Evolutionary conservation across 306 rosid species (phyloP), one percentile per base, ranked within the genome.

Genomic region (Quercus ilex): DNA sequence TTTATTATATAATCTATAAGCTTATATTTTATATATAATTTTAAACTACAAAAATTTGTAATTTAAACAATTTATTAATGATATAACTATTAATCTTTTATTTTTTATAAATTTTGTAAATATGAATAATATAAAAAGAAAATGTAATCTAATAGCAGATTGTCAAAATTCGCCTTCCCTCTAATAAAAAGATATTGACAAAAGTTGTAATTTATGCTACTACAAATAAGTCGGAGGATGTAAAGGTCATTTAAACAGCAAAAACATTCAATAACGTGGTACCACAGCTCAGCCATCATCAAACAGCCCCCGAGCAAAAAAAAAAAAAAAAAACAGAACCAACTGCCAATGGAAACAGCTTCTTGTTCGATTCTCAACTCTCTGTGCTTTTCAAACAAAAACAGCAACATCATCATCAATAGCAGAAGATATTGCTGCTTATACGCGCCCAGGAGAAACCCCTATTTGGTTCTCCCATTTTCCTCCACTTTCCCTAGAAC

Each of bases 311-410:
- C 17, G 4, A 12, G 15, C 53, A 0, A 12, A 49, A 12, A 38
- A 5, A 35, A 35, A 35, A 43, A 10, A 35, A 35, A 38, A 38
- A 38, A 41, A 41, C 46, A 41, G 33, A 38, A 7, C 79, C 65
- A 80, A 73, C 60, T 19, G 72, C 81, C 84, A 89, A 49, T 87
- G 93, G 89, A 83, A 51, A 57, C 55, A 20, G 81, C 87, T 65
- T 79, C 78, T 5, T 82, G 82, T 71, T 78, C 87, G 25, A 68
- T 74, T 23, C 73, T 81, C 57, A 31, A 25, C 8, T 13, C 86
- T 63, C 80, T 35, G 25, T 75, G 80, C 20, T 55, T 80, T 60
- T 74, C 85, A 15, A 33, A 77, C 78, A 31, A 70, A 43, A 23
- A 78, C 81, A 28, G 11, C 64, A 41, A 20, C 31, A 55, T 19